Evolutionary conservation across 257 asterid species (phyloP), one percentile per base, ranked within the genome.

Genomic region (Fraxinus excelsior): DNA sequence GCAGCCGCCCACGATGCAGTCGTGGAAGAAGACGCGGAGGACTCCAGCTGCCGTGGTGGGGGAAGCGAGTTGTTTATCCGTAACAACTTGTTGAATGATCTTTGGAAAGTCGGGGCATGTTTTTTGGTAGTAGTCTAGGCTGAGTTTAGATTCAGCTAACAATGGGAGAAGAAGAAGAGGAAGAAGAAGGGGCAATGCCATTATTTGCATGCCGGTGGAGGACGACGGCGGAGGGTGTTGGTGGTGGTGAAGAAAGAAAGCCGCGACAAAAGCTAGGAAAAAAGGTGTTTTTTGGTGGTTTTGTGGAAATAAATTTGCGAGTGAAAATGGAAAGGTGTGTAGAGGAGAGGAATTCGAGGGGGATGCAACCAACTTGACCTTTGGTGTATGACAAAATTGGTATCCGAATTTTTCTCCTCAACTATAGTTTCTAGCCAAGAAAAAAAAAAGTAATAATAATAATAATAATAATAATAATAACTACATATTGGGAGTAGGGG

Each of bases 11-110:
- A 90, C 95, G 31, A 92, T 69, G 84, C 99, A 94, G 74, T 94
- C 97, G 74, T 94, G 99, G 91, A 94, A 94, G 86, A 94, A 94
- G 67, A 92, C 77, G 78, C 97, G 97, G 81, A 94, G 92, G 80
- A 89, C 78, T 46, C 92, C 98, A 9, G 97, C 97, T 11, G 97
- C 97, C 1, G 97, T 88, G 66, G 95, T 84, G 68, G 97, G 98
- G 58, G 83, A 53, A 6, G 91, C 35, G 5, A 90, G 81, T 79
- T 94, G 98, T 79, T 94, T 94, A 64, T 89, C 92, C 14, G 81
- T 81, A 67, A 84, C 77, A n/a, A 83, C 80, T 58, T 88, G 78
- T 64, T 88, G 95, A 42, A 91, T 66, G 80, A 90, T 87, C 7
- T 80, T 60, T 34, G 62, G 34, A 83, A 94, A 90, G 38, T 78